Evolutionary conservation across 805 yeast species (phyloP).

Genomic region (Lachancea mirantina): DNA sequence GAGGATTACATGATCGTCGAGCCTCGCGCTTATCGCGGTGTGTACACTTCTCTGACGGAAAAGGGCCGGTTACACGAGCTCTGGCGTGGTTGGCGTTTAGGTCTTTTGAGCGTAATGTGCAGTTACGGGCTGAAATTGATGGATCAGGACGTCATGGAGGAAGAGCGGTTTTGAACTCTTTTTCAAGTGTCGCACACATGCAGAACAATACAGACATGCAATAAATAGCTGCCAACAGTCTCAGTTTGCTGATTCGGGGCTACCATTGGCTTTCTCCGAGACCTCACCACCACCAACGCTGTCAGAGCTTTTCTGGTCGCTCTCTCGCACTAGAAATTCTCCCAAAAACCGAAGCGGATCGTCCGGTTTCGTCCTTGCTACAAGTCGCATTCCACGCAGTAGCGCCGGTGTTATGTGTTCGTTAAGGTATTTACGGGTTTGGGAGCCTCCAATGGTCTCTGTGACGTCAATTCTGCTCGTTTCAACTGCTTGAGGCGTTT

Average conservation of each 20-base stretch:
- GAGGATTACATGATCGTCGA: slow-evolving; percentile 50
- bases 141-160: slow-evolving; percentile 35
- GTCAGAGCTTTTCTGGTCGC: slow-evolving; percentile 17
- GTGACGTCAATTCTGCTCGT: slow-evolving; percentile 30
- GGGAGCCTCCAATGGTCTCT: slow-evolving; percentile 62
- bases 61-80: slow-evolving; percentile 37
- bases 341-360: slow-evolving; percentile 51
- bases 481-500: slow-evolving; percentile 6
- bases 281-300: no score
- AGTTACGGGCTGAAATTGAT: slow-evolving; percentile 71
- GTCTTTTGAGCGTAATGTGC: slow-evolving; percentile 69
- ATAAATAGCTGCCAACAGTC: no score
- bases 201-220: no score
- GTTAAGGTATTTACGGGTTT: slow-evolving; percentile 62
- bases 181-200: slow-evolving; percentile 1
- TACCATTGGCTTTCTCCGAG: no score
- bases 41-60: slow-evolving; percentile 47
- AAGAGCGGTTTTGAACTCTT: slow-evolving; percentile 35
- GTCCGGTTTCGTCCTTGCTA: slow-evolving; percentile 46
- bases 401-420: slow-evolving; percentile 55
- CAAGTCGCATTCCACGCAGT: slow-evolving; percentile 53
- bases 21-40: slow-evolving; percentile 49
- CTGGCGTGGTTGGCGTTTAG: slow-evolving; percentile 91
- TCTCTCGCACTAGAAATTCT: slow-evolving; percentile 41
- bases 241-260: no score